These are phyloP conservation scores for Pythium volutum DNA, from an alignment of 352 stramenopile species.

Conservation along the genomic window DNA sequence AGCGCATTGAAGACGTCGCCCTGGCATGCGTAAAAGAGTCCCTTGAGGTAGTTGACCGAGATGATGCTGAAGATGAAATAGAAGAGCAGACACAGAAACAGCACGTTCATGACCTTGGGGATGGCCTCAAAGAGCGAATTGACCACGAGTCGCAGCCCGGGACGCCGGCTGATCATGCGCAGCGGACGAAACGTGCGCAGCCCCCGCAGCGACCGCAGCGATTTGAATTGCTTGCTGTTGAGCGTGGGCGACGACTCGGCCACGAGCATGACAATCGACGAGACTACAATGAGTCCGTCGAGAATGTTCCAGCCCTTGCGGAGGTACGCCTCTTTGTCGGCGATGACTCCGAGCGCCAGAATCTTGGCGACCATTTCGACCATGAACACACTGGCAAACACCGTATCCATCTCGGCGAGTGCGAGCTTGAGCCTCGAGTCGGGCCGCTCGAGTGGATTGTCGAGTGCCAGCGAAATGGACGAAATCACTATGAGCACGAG, in stretches of 20 bases:
- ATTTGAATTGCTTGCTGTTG: conserved; percentile 52
- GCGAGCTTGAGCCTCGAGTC: conserved; percentile 33
- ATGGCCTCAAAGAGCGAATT: conserved; percentile 89
- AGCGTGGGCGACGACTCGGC: conserved; percentile 38
- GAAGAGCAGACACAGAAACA: conserved; percentile 91
- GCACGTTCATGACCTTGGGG: conserved; percentile 86
- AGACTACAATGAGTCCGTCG: conserved; percentile 85
- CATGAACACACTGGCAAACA: conserved; percentile 78
- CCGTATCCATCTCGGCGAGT: conserved; percentile 67
- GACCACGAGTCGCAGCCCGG: conserved; percentile 89
- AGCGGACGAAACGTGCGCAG: conserved; percentile 88
- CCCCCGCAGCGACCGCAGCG: conserved; percentile 76
- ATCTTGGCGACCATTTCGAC: conserved; percentile 91
- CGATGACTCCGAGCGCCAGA: conserved; percentile 73
- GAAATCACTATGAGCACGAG: conserved; percentile 81
- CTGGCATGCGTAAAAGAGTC: conserved; percentile 78
- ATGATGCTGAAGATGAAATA: conserved; percentile 96
- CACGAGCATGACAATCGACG: conserved; percentile 71
- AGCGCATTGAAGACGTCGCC: conserved; percentile 55
- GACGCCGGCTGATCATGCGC: conserved; percentile 86
- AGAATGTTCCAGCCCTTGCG: conserved; percentile 88
- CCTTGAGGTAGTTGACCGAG: conserved; percentile 93
- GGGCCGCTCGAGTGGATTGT: conserved; percentile 78
- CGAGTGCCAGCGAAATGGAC: conserved; percentile 81
- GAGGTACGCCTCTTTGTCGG: conserved; percentile 75